Evolutionary conservation across 768 basidiomycete genomes (phyloP).

Genomic region (Candolleomyces aberdarensis): DNA sequence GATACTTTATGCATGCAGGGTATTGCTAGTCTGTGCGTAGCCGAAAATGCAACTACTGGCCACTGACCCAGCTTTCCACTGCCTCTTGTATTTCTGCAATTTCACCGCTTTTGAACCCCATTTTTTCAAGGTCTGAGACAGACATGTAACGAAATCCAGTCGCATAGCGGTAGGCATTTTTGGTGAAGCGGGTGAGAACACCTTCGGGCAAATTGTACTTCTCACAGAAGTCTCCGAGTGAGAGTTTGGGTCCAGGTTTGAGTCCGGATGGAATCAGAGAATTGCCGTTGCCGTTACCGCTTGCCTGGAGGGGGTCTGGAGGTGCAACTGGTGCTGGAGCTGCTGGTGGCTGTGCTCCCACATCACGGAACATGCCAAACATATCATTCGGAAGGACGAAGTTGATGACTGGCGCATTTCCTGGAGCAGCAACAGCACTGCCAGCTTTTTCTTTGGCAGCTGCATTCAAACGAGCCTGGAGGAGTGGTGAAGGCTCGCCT

Average conservation of each 20-base stretch:
- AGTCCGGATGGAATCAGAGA: background rate
- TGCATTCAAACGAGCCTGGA: conserved; percentile 14
- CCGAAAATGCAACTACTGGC: background rate
- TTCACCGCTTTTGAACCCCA: conserved; percentile 18
- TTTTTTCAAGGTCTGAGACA: conserved; percentile 11
- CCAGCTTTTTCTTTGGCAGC: conserved; percentile 11
- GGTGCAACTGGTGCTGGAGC: background rate
- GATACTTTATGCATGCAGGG: conserved; percentile 30
- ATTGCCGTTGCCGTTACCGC: background rate
- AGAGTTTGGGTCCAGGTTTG: background rate
- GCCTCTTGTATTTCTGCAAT: conserved; percentile 19
- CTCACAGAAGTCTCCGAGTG: background rate
- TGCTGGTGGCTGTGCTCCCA: background rate
- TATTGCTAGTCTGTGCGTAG: conserved; percentile 18
- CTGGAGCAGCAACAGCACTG: background rate
- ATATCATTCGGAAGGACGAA: conserved; percentile 5
- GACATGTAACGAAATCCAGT: conserved; percentile 5
- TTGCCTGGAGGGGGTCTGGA: conserved; percentile 6
- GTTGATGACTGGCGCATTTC: background rate
- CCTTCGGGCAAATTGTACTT: background rate
- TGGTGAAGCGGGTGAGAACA: conserved; percentile 3
- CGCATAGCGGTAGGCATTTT: conserved; percentile 14
- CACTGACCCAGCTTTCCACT: conserved; percentile 12
- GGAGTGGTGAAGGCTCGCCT: conserved; percentile 14
- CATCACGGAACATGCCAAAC: background rate